These are phyloP conservation scores for Pseudevernia furfuracea DNA, from an alignment of 495 filamentous ascomycete genomes.

Conservation along the genomic window DNA sequence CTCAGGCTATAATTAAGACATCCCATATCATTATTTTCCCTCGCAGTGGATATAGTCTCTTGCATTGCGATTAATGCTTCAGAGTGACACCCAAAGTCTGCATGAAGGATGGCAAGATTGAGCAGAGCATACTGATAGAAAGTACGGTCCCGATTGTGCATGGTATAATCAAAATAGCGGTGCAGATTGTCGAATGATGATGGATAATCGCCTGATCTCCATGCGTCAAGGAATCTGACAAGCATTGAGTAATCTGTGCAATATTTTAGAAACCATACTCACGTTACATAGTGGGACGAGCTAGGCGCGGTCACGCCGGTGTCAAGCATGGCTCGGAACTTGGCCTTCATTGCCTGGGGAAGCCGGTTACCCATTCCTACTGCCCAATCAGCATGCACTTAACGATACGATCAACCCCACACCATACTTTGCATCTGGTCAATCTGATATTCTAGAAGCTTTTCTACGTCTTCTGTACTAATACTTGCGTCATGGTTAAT, in stretches of 20 bases:
- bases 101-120: conserved; percentile 85
- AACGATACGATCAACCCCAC: conserved; percentile 9
- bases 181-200: conserved; percentile 86
- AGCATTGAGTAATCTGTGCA: conserved; percentile 8
- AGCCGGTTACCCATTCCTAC: conserved; percentile 60
- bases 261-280: conserved; percentile 15
- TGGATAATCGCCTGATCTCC: conserved; percentile 84
- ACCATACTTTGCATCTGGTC: conserved; percentile 76
- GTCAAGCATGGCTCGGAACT: conserved; percentile 59
- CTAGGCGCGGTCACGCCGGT: conserved; percentile 60
- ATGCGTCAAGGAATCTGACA: conserved; percentile 73
- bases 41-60: conserved; percentile 81
- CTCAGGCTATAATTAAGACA: conserved; percentile 93
- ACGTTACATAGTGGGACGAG: conserved; percentile 71
- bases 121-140: conserved; percentile 97
- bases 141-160: conserved; percentile 76
- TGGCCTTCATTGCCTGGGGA: conserved; percentile 56
- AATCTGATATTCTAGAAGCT: conserved; percentile 78
- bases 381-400: conserved; percentile 28
- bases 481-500: conserved; percentile 38
- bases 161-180: conserved; percentile 94
- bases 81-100: conserved; percentile 85
- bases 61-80: conserved; percentile 92
- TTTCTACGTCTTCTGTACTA: conserved; percentile 78
- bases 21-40: conserved; percentile 84